Conservation (phyloP, 345 rosid species). For the Luvunga scandens region DNA sequence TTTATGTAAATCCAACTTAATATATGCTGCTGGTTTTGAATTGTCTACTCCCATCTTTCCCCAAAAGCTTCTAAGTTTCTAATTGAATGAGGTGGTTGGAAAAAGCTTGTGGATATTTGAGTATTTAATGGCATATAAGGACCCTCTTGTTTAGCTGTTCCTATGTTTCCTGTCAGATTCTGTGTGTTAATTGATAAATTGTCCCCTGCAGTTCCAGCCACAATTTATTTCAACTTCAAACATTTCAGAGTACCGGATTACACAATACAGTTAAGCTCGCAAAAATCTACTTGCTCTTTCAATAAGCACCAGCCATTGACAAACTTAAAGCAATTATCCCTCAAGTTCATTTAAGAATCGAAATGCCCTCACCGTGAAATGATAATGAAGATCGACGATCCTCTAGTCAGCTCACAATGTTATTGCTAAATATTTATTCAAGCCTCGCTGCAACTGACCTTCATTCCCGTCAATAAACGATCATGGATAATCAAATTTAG, state of each 20-base stretch:
- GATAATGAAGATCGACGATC: not conserved
- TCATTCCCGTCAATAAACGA: too few species aligned
- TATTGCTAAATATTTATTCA: too few species aligned
- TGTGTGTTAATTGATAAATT: not conserved
- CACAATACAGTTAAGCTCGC: not conserved
- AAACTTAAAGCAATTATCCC: not conserved
- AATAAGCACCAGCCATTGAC: not conserved
- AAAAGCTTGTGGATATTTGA: constrained; percentile 9
- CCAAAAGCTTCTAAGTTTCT: not conserved
- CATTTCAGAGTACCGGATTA: not conserved
- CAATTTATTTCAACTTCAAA: not conserved
- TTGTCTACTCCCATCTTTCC: constrained; percentile 1
- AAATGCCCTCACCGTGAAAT: not conserved
- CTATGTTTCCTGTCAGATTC: not conserved
- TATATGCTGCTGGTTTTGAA: constrained; percentile 18
- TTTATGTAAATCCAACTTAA: constrained; percentile 31
- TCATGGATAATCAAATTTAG: too few species aligned
- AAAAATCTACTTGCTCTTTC: not conserved
- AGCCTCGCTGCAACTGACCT: too few species aligned
- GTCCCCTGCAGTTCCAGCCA: not conserved
- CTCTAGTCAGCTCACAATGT: not conserved
- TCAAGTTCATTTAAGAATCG: not conserved
- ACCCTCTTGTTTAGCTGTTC: not conserved
- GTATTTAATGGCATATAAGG: constrained; percentile 2
- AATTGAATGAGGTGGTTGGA: constrained; percentile 18